Conservation (phyloP, 768 basidiomycete genomes). For the Serendipita sp. region DNA sequence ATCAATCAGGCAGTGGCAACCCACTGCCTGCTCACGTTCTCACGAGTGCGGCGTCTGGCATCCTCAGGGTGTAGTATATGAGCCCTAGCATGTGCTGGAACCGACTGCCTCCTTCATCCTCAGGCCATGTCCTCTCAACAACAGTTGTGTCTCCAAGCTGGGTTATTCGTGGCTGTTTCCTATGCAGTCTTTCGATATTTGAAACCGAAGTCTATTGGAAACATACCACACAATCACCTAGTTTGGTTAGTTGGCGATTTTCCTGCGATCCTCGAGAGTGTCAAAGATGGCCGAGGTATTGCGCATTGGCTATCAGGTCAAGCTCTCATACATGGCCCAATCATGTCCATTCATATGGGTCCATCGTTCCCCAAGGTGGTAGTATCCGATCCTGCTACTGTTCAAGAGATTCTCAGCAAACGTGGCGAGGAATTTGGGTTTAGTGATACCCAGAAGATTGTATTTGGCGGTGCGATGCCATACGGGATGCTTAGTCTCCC, state of each 20-base stretch:
- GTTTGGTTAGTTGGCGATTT: not conserved
- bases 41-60: too few species aligned
- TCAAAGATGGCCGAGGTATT: not conserved
- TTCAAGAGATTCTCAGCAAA: not conserved
- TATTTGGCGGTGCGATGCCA: constrained; percentile 1
- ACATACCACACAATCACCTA: not conserved
- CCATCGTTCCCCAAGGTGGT: not conserved
- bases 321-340: not conserved
- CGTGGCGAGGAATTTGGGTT: not conserved
- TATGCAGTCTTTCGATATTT: not conserved
- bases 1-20: too few species aligned
- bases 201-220: not conserved
- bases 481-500: constrained; percentile 3
- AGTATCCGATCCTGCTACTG: not conserved
- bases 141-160: too few species aligned
- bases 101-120: too few species aligned
- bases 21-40: too few species aligned
- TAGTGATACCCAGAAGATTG: constrained; percentile 3
- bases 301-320: not conserved
- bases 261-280: not conserved
- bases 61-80: too few species aligned
- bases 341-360: constrained; percentile 2
- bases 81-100: too few species aligned
- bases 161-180: not conserved
- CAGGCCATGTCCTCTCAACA: too few species aligned